Evolutionary conservation across 2,329 filamentous ascomycete genomes (phyloP), one percentile per base, ranked within the genome.

Genomic region (Calonectria honghensis): DNA sequence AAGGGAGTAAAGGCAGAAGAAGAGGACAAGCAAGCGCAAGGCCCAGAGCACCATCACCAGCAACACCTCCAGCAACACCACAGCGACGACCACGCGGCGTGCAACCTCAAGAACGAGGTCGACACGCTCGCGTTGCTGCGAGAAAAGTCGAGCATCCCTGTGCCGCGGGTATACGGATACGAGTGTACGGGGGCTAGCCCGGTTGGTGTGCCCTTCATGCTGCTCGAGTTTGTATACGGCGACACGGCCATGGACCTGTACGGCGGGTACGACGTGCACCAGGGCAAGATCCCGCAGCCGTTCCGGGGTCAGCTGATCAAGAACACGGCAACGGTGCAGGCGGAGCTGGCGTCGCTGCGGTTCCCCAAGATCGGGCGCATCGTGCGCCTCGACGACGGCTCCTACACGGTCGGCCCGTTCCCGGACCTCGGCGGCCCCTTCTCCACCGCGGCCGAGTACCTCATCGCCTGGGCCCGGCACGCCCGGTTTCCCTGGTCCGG

Each of bases 171-270:
- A 14, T 81, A 80, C 64, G 79, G 74, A 9, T 81, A 75, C 67
- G 77, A 81, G 57, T 14, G 73, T 32, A 70, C 75, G 31, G 35
- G 68, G 59, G 20, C 73, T 16, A 83, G 82, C 65, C 31, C 61
- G 6, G 75, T 80, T 14, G 78, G 81, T 4, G 78, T 78, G 6
- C 78, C 82, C 1, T 84, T 81, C 69, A 80, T 83, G 6, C 72
- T 85, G 27, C 82, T 84, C 79, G 79, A 78, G 51, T 83, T 75
- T 70, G 67, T 81, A 52, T 82, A 76, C 65, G 83, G 81, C 65
- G 82, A 78, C 74, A 81, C 68, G 4, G 79, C 68, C 37, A 81
- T 79, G 79, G 82, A 78, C 77, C 65, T 72, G 14, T 39, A 29
- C 3, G 78, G 80, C 50, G 77, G 79, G 4, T 82, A 74, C 27